Base-by-base conservation (phyloP, 2,329 filamentous ascomycete genomes). In the Botrytis elliptica region DNA sequence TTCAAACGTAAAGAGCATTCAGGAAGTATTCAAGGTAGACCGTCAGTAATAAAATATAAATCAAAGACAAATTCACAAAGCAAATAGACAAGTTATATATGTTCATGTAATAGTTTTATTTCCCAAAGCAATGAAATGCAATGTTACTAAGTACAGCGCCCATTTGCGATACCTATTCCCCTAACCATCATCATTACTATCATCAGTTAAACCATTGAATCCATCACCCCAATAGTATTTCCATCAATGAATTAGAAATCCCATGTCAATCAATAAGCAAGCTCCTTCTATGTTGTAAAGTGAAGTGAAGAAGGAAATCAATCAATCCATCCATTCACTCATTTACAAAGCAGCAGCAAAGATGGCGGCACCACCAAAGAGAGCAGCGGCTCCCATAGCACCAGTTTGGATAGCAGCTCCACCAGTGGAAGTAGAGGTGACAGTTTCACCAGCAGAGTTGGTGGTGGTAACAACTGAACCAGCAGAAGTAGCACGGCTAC, bases 281-380 rank as follows among this genome's bases (percentile, higher is more conserved):
- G 44, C 29, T 18, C n/a, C 16, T 64, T 64, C 12, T 10, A n/a
- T n/a, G 14, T 63, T 63, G 60, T 42, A n/a, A 57, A 57, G n/a
- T 18, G 16, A 57, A 57, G n/a, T 18, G n/a, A 29, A 57, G 49
- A 66, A 68, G n/a, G 25, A 52, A 57, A 57, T 29, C n/a, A 57
- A 69, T 69, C 66, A 22, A 25, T 36, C n/a, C 52, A 6, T 36
- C n/a, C 52, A 1, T 57, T 57, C 52, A 12, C 10, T 57, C 33
- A 33, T 44, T 60, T 79, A 80, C 74, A 80, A 65, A 71, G 78
- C 77, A 52, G 76, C 78, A 70, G 74, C 76, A 40, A 79, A 74
- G n/a, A 79, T 55, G 49, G 77, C 78, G 25, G 75, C 79, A 74
- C 75, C 78, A 72, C 79, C 79, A 33, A 80, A 79, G 1, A 80